Conservation (phyloP, 352 stramenopile species). For the Globisporangium canariense region DNA sequence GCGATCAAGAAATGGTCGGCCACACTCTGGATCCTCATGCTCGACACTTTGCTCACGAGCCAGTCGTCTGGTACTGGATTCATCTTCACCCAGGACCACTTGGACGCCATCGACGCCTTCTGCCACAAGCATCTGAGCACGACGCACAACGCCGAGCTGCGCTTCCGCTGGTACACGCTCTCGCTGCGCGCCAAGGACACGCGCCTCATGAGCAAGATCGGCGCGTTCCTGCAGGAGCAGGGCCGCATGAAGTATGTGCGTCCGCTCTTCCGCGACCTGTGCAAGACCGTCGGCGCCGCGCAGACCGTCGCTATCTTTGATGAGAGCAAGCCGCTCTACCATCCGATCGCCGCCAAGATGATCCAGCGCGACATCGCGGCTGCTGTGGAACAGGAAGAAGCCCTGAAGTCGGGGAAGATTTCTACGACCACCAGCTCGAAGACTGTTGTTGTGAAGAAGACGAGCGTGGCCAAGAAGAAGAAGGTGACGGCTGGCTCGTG, state of each 20-base stretch:
- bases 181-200: constrained; percentile 44
- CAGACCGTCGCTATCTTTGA: constrained; percentile 34
- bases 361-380: constrained; percentile 50
- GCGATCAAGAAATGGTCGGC: constrained; percentile 34
- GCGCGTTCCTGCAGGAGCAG: constrained; percentile 58
- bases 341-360: constrained; percentile 73
- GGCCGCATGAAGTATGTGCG: constrained; percentile 78
- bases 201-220: constrained; percentile 35
- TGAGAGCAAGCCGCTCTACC: constrained; percentile 58
- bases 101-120: constrained; percentile 64
- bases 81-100: constrained; percentile 26
- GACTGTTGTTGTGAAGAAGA: neutral
- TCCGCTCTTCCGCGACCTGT: constrained; percentile 62
- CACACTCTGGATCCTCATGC: constrained; percentile 49
- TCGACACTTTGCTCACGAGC: constrained; percentile 46
- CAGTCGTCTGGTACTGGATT: neutral
- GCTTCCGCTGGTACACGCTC: constrained; percentile 70
- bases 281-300: constrained; percentile 27
- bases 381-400: constrained; percentile 1
- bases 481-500: neutral
- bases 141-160: constrained; percentile 64
- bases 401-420: neutral
- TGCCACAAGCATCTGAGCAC: constrained; percentile 38
- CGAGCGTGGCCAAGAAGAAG: neutral
- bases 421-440: neutral